Base-by-base conservation (phyloP, 2,329 filamentous ascomycete genomes). In the Colletotrichum musicola region DNA sequence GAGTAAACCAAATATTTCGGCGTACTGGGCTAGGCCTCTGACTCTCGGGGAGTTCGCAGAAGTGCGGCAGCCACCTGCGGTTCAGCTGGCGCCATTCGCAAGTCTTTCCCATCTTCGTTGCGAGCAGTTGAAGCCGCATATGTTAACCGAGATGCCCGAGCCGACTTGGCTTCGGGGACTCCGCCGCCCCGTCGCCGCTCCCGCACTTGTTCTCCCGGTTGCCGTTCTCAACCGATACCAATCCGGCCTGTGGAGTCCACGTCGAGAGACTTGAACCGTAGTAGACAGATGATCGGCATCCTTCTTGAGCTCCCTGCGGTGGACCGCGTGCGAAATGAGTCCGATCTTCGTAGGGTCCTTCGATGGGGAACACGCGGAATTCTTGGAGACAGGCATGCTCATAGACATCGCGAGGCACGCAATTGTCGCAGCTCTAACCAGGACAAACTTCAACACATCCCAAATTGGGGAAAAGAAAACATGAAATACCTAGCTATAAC, bases 71-170 rank as follows among this genome's bases (percentile, higher is more conserved):
- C 40, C 40, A 14, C 14, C 2, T 14, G 40, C 10, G 40, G 38
- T 35, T 20, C 40, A 56, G 53, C 40, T 56, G 53, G 38, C 53
- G 38, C 53, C 35, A 56, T 25, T 22, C 40, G 53, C 38, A 30
- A 56, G 14, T 40, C 18, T 42, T 3, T 44, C 53, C 27, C 27
- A n/a, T 16, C 40, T 56, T 30, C 40, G 42, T 25, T 25, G 10
- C 5, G 25, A 35, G 13, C 40, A 42, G 13, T 14, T 6, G 40
- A 14, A 42, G 40, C 40, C 40, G 40, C 16, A 42, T 2, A 35
- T 35, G 30, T 35, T 5, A 10, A 35, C 30, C 10, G 30, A 7
- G 30, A 35, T 35, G 30, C 30, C 30, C 7, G 30, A 35, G 30
- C 30, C 30, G 30, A 35, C 30, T 35, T 35, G 30, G 7, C 30